These are phyloP conservation scores for Mortierella claussenii DNA, from an alignment of 192 early-diverging fungal species.

Conservation along the genomic window DNA sequence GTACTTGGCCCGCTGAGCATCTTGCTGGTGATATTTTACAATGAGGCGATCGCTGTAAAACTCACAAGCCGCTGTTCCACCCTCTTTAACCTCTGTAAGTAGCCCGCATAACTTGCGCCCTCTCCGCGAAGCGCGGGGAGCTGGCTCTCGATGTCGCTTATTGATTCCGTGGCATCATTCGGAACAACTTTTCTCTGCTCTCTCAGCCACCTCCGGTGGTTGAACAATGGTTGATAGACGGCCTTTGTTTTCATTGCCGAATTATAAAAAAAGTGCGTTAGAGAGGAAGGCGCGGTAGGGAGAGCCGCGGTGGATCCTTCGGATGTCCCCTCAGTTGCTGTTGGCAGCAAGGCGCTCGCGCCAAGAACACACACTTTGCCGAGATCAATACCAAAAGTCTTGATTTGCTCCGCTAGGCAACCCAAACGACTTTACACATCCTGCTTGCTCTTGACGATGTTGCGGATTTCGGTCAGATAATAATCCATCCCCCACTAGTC, in stretches of 20 bases:
- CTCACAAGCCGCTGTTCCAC: neutral
- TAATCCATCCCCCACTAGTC: conserved; percentile 2
- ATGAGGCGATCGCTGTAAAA: conserved; percentile 6
- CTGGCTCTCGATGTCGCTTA: neutral
- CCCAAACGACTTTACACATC: neutral
- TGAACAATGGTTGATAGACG: neutral
- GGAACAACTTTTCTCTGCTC: neutral
- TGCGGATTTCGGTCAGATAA: conserved; percentile 7
- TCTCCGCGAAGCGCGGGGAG: neutral
- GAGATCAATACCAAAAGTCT: conserved; percentile 1
- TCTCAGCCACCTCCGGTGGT: neutral
- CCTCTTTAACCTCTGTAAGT: neutral
- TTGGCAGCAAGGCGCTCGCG: conserved; percentile 2
- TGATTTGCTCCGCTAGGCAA: conserved; percentile 1
- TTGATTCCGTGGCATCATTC: neutral
- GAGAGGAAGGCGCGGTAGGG: neutral
- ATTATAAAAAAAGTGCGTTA: neutral
- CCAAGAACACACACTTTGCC: conserved; percentile 10
- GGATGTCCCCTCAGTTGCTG: neutral
- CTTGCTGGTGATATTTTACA: conserved; percentile 7
- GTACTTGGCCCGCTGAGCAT: neutral
- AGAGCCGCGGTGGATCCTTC: too few species aligned
- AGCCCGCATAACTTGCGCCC: neutral
- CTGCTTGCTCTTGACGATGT: neutral
- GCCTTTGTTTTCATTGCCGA: conserved; percentile 13